Conservation (phyloP, 23 red algal genomes). For the Cyanidioschyzon merolae region DNA sequence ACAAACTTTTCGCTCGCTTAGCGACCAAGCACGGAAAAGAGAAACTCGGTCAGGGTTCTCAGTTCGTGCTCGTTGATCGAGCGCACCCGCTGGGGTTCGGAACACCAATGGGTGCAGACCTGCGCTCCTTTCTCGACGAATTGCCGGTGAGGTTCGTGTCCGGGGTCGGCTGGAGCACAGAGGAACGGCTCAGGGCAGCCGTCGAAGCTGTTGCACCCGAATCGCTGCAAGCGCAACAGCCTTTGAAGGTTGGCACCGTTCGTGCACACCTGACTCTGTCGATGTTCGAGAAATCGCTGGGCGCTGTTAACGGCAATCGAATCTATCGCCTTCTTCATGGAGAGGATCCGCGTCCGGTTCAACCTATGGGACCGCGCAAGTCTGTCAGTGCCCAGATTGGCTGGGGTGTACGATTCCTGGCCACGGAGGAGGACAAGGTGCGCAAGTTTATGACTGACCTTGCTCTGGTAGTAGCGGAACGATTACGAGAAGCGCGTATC, state of each 20-base stretch:
- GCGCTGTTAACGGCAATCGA: constrained; percentile 33
- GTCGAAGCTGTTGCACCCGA: constrained; percentile 20
- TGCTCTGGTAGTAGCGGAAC: constrained; percentile 43
- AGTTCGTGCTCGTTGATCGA: constrained; percentile 37
- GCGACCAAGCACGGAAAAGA: constrained; percentile 79
- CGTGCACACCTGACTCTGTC: constrained; percentile 16
- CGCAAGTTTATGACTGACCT: constrained; percentile 59
- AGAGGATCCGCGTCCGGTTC: constrained; percentile 37
- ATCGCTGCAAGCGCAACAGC: background rate
- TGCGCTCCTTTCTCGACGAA: constrained; percentile 34
- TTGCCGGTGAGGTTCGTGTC: constrained; percentile 56
- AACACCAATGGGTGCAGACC: constrained; percentile 16
- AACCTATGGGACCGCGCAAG: constrained; percentile 63
- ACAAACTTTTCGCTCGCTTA: constrained; percentile 71
- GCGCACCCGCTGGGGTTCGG: background rate
- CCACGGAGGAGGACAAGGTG: constrained; percentile 42
- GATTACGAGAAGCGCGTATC: constrained; percentile 39
- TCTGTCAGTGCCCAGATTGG: constrained; percentile 72
- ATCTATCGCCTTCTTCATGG: constrained; percentile 43
- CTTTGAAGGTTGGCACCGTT: constrained; percentile 27
- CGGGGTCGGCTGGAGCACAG: constrained; percentile 65
- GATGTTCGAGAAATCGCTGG: constrained; percentile 42
- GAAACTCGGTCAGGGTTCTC: constrained; percentile 34
- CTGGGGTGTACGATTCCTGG: constrained; percentile 85
- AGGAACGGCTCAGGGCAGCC: constrained; percentile 21